These are phyloP conservation scores for Penicillium tannophilum DNA, from an alignment of 495 filamentous ascomycete species.

Conservation along the genomic window DNA sequence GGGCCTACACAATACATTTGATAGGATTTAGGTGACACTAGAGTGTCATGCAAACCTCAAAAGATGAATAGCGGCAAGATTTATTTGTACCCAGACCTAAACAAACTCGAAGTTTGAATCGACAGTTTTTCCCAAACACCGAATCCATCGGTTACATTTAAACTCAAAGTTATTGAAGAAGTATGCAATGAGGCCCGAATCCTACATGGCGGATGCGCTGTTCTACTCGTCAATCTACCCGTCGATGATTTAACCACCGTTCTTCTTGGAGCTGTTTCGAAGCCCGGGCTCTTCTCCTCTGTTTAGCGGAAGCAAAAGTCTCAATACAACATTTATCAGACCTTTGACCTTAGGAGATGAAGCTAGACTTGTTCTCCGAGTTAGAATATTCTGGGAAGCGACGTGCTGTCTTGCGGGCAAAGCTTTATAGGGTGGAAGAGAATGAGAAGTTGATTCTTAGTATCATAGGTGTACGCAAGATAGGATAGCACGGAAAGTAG, in stretches of 20 bases:
- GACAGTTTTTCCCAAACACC: not conserved
- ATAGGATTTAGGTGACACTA: not conserved
- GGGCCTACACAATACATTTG: not conserved
- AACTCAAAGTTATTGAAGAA: constrained; percentile 5
- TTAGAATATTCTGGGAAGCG: not conserved
- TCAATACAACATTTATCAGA: constrained; percentile 1
- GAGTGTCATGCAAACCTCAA: not conserved
- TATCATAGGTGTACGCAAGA: too few species aligned
- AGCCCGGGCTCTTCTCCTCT: constrained; percentile 1
- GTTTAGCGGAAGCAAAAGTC: constrained; percentile 2
- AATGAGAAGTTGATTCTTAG: too few species aligned
- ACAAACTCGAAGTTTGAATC: too few species aligned
- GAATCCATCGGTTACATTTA: constrained; percentile 3
- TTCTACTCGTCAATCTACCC: too few species aligned
- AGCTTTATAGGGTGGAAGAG: constrained; percentile 2
- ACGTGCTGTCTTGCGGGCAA: constrained; percentile 6
- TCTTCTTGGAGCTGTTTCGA: constrained; percentile 7
- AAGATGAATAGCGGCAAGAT: not conserved
- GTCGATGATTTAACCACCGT: constrained; percentile 9
- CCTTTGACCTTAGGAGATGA: not conserved
- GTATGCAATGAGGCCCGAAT: not conserved
- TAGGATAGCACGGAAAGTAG: too few species aligned
- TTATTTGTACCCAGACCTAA: too few species aligned
- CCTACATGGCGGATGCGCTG: constrained; percentile 7
- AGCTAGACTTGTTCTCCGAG: constrained; percentile 3